phyloP scores from a whole-genome alignment of 2,329 filamentous ascomycete genomes.

The Clonostachys rhizophaga region DNA sequence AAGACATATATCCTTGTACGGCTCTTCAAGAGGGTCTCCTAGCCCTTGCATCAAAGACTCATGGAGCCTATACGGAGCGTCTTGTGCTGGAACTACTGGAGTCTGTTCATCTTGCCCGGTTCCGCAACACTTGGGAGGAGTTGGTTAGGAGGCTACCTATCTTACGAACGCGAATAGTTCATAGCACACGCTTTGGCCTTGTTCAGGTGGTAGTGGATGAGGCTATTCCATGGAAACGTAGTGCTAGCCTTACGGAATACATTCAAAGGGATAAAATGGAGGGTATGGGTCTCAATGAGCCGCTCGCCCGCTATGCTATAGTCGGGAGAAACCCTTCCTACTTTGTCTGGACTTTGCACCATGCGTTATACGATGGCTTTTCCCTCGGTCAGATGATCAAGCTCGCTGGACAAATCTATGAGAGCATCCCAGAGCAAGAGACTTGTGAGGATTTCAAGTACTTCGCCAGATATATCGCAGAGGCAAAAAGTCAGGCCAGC shows the following conservation, averaged over 20 bases:
- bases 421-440: background rate
- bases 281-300: slow-evolving; percentile 11
- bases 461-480: background rate
- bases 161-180: slow-evolving; percentile 43
- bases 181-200: slow-evolving; percentile 34
- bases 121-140: slow-evolving; percentile 35
- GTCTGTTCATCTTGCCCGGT: slow-evolving; percentile 22
- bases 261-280: slow-evolving; percentile 21
- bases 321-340: slow-evolving; percentile 1
- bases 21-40: slow-evolving; percentile 50
- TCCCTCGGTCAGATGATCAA: background rate
- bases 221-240: slow-evolving; percentile 20
- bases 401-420: background rate
- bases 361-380: slow-evolving; percentile 12
- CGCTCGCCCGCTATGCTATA: slow-evolving; percentile 12
- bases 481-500: no score
- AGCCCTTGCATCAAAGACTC: slow-evolving; percentile 43
- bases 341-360: slow-evolving; percentile 12
- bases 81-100: slow-evolving; percentile 35
- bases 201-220: slow-evolving; percentile 41
- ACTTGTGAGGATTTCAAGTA: background rate
- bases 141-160: slow-evolving; percentile 29
- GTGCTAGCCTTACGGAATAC: slow-evolving; percentile 19
- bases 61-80: slow-evolving; percentile 47
- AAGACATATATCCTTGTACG: slow-evolving; percentile 30